Evolutionary conservation across 1,284 basidiomycete genomes (phyloP).

Genomic region (Testicularia cyperi): DNA sequence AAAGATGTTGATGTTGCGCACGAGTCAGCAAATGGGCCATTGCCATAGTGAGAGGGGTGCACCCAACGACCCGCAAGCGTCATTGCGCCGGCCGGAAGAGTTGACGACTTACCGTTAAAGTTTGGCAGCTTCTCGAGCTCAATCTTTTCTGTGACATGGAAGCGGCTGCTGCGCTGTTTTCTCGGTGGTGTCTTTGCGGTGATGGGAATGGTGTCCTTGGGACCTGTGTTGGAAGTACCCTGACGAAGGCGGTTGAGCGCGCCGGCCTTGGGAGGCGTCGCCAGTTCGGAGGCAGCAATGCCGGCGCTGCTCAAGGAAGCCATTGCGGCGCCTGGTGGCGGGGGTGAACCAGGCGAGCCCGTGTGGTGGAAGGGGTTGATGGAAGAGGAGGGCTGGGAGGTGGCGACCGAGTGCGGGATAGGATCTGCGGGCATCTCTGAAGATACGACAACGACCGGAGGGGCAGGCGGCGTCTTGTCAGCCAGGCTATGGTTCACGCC

Average conservation of each 20-base stretch:
- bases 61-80: too few species aligned
- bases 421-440: conserved; percentile 53
- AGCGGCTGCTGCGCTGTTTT: conserved; percentile 66
- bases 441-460: conserved; percentile 53
- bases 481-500: conserved; percentile 28
- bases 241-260: conserved; percentile 47
- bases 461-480: conserved; percentile 52
- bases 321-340: conserved; percentile 44
- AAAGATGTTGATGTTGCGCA: too few species aligned
- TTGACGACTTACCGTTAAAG: conserved; percentile 87
- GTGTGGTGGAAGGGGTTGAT: conserved; percentile 41
- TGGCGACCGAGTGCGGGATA: conserved; percentile 44
- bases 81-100: too few species aligned
- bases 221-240: conserved; percentile 30
- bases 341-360: conserved; percentile 42
- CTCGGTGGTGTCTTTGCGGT: conserved; percentile 56
- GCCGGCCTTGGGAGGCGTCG: conserved; percentile 49
- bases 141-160: conserved; percentile 91
- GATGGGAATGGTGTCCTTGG: conserved; percentile 58
- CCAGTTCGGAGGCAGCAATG: conserved; percentile 33
- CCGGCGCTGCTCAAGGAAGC: conserved; percentile 39
- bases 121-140: conserved; percentile 91
- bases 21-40: too few species aligned
- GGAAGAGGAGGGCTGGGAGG: conserved; percentile 38
- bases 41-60: too few species aligned